Evolutionary conservation across 1,284 basidiomycete species (phyloP).

Genomic region (Ustilago xerochloae): DNA sequence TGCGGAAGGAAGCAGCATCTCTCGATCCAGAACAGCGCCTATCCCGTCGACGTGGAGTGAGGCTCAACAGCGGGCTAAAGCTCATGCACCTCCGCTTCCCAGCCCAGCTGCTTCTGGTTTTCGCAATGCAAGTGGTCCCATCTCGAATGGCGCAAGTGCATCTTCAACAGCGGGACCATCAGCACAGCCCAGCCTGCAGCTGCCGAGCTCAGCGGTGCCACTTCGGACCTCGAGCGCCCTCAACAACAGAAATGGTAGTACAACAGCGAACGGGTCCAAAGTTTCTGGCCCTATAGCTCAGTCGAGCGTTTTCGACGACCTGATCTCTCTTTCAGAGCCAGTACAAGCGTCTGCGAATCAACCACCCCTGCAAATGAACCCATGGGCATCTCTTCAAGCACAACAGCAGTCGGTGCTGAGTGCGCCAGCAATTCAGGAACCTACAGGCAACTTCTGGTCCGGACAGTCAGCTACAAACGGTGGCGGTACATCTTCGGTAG

Average conservation of each 20-base stretch:
- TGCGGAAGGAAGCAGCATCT: conserved; percentile 33
- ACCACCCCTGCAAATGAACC: conserved; percentile 52
- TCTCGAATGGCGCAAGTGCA: not conserved
- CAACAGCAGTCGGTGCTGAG: conserved; percentile 43
- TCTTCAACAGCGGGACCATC: conserved; percentile 1
- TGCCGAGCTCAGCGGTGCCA: conserved; percentile 19
- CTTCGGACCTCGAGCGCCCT: conserved; percentile 37
- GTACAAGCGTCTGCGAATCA: conserved; percentile 20
- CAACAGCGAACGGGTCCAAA: conserved; percentile 4
- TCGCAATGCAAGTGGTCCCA: conserved; percentile 11
- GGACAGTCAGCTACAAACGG: not conserved
- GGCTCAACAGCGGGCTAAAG: conserved; percentile 38
- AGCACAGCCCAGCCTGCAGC: conserved; percentile 9
- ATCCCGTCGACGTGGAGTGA: conserved; percentile 54
- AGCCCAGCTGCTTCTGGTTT: conserved; percentile 13
- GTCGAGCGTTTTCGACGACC: conserved; percentile 53
- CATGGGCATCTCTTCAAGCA: conserved; percentile 43
- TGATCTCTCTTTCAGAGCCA: conserved; percentile 38
- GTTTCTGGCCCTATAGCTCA: conserved; percentile 18
- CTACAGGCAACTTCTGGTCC: conserved; percentile 41
- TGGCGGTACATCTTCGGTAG: conserved; percentile 6
- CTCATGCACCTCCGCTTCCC: conserved; percentile 29
- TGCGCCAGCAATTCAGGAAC: conserved; percentile 40
- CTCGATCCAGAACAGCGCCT: conserved; percentile 51
- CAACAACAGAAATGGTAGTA: conserved; percentile 15